These are phyloP conservation scores for Myxozyma lipomycoides DNA, from an alignment of 805 yeast species.

Conservation along the genomic window DNA sequence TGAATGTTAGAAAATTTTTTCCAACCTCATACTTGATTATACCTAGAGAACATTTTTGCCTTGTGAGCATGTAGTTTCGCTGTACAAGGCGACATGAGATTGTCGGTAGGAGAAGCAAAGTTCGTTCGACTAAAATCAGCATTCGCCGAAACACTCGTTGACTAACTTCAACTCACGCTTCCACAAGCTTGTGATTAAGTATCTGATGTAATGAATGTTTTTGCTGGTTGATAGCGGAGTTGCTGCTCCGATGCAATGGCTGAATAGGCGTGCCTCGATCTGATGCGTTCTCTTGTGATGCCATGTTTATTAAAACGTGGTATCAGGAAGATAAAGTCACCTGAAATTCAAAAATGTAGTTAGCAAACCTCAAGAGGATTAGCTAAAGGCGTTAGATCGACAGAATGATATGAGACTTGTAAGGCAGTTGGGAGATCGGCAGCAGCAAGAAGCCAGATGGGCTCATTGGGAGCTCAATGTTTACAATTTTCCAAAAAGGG, in stretches of 20 bases:
- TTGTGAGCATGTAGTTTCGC: constrained; percentile 52
- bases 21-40: too few relatives aligned
- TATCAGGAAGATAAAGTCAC: too few relatives aligned
- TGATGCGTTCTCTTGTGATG: neutral
- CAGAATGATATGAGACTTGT: too few relatives aligned
- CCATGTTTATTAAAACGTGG: neutral
- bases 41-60: constrained; percentile 11
- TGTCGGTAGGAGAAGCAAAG: constrained; percentile 56
- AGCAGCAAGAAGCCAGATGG: too few relatives aligned
- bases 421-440: too few relatives aligned
- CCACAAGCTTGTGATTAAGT: constrained; percentile 17
- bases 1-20: too few relatives aligned
- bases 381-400: too few relatives aligned
- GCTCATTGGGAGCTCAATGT: too few relatives aligned
- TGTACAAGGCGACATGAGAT: constrained; percentile 55
- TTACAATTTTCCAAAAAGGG: too few relatives aligned
- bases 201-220: constrained; percentile 16
- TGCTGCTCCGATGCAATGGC: constrained; percentile 7
- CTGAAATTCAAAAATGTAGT: too few relatives aligned
- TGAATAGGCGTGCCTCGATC: constrained; percentile 1
- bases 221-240: neutral
- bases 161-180: constrained; percentile 10
- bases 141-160: neutral
- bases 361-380: too few relatives aligned
- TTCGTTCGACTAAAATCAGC: constrained; percentile 21